Base-by-base conservation (phyloP, 345 rosid genomes). In the Erysimum cheiranthoides region DNA sequence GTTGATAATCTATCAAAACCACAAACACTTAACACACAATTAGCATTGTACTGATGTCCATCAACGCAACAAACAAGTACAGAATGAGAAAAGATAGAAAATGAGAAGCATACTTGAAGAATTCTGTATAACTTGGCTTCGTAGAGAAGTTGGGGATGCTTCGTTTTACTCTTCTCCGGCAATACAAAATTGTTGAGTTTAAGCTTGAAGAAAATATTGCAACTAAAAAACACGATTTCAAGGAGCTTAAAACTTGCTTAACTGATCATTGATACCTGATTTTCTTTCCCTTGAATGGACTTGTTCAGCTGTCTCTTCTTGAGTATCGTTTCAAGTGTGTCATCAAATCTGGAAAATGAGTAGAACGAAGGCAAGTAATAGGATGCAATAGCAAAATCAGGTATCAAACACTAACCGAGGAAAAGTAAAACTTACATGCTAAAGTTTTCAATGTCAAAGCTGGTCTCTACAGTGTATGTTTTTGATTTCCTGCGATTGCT, bases 111-210 rank as follows among this genome's bases (percentile, higher is more conserved):
- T 79, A 92, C 97, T 85, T 81, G 96, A 68, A 94, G 93, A 75
- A 90, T 71, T 66, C 84, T 83, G 74, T 90, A 92, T 54, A 89
- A 73, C 74, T 90, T 92, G 17, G 97, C 98, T 85, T 94, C 97
- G 61, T 87, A 89, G 12, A 87, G 92, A 80, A 94, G 82, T 56
- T 92, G 97, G 0, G 97, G 97, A 76, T 92, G 93, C 86, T 89
- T 94, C 5, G 97, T 89, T 77, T 83, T 86, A 76, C 74, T 85
- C 56, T 90, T 92, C 83, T 94, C 97, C 97, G 92, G 79, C 73
- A 35, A 58, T 8, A 7, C 34, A 43, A 46, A 49, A 16, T 8
- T 18, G 53, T 52, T 1, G 51, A n/a, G n/a, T n/a, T 14, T 45
- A 45, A n/a, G 49, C 18, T 14, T 5, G 45, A 40, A 40, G 45